Evolutionary conservation across 805 yeast species (phyloP).

Genomic region (Yueomyces sinensis): DNA sequence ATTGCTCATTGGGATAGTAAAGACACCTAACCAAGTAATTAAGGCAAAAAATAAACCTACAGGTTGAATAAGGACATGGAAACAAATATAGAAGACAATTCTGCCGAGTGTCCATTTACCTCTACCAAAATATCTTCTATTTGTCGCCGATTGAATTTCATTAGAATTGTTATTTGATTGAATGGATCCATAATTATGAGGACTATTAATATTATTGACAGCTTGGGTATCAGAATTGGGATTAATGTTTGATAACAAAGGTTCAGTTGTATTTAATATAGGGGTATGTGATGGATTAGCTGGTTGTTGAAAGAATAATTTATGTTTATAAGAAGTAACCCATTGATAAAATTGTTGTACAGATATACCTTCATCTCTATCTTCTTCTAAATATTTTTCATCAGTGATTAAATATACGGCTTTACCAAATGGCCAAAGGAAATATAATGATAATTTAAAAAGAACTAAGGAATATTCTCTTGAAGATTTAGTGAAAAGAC

Average conservation of each 20-base stretch:
- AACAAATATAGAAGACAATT: conserved; percentile 57
- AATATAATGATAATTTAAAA: conserved; percentile 52
- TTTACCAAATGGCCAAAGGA: conserved; percentile 81
- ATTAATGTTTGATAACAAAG: neutral
- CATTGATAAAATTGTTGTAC: conserved; percentile 77
- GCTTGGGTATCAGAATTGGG: conserved; percentile 3
- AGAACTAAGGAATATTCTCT: conserved; percentile 50
- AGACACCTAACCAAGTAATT: conserved; percentile 69
- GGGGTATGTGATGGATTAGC: conserved; percentile 3
- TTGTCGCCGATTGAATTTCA: neutral
- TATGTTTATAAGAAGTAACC: conserved; percentile 66
- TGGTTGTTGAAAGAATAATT: conserved; percentile 51
- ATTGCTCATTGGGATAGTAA: conserved; percentile 90
- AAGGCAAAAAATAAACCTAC: conserved; percentile 39
- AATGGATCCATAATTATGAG: conserved; percentile 15
- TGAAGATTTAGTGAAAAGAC: conserved; percentile 33
- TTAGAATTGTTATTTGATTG: conserved; percentile 1
- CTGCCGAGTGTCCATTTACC: conserved; percentile 87
- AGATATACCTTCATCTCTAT: conserved; percentile 77
- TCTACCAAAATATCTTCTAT: conserved; percentile 65
- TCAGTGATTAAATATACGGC: conserved; percentile 69
- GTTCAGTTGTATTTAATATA: neutral
- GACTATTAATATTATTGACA: conserved; percentile 6
- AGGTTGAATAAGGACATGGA: conserved; percentile 62
- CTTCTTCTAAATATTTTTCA: conserved; percentile 72